Conservation (phyloP, 2,329 filamentous ascomycete species). For the Cordyceps fumosorosea region DNA sequence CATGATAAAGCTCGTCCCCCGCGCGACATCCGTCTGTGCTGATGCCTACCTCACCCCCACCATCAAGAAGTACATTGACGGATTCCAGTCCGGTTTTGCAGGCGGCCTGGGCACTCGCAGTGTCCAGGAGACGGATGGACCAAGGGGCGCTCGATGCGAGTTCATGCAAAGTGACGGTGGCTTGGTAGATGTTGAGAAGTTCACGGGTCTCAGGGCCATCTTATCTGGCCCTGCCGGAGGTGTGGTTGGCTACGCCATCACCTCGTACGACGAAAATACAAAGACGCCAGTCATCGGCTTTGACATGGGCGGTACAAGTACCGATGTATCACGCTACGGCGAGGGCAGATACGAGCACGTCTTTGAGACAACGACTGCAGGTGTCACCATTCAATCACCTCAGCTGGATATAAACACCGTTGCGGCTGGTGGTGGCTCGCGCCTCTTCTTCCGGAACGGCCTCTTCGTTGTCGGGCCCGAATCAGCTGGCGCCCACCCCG, state of each 20-base stretch:
- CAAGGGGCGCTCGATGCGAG: constrained; percentile 73
- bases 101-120: constrained; percentile 73
- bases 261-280: constrained; percentile 78
- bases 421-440: constrained; percentile 79
- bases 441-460: constrained; percentile 82
- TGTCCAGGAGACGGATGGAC: constrained; percentile 58
- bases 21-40: constrained; percentile 37
- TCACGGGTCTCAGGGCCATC: constrained; percentile 80
- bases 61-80: constrained; percentile 48
- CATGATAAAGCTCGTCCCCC: constrained; percentile 38
- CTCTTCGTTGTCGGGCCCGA: constrained; percentile 88
- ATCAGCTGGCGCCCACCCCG: constrained; percentile 81
- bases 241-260: constrained; percentile 87
- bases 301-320: constrained; percentile 92
- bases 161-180: constrained; percentile 91
- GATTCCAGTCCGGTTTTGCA: constrained; percentile 73
- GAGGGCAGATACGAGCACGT: constrained; percentile 86
- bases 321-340: constrained; percentile 83
- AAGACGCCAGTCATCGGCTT: constrained; percentile 87
- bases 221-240: constrained; percentile 87
- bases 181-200: constrained; percentile 66
- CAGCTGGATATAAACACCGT: constrained; percentile 95
- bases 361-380: constrained; percentile 88
- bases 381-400: constrained; percentile 88
- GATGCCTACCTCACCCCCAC: constrained; percentile 39